Evolutionary conservation across 805 yeast species (phyloP), one percentile per base, ranked within the genome.

Genomic region (Starmera dryadoides): DNA sequence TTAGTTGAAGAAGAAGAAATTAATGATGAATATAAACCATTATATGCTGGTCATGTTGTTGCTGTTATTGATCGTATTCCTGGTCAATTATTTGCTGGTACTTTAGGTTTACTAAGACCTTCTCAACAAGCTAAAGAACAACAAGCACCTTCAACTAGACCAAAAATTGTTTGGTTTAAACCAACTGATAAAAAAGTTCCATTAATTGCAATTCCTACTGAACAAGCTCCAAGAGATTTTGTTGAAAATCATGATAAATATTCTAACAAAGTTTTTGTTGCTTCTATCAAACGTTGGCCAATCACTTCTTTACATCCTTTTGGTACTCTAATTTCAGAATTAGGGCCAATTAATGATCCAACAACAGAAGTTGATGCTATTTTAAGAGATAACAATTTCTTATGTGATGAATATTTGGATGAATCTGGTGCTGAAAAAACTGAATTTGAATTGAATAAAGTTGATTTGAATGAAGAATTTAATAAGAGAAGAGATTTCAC

Each of bases 131-230:
- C 86, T 29, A 86, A 84, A 47, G 89, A 84, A 79, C 53, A 49
- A 68, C 70, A 58, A 42, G 35, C 48, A 43, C 33, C 48, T 49
- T 44, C 36, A 47, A 40, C 42, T 55, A 75, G 77, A 33, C 98
- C 98, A 26, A 93, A 93, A 58, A 93, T 93, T 68, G 97, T 93
- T 26, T 93, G 98, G 98, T 93, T 93, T 62, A 93, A 93, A 59
- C 98, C 98, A 30, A 89, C 96, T 1, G 98, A 93, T 59, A 93
- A 93, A 64, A 86, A 95, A 46, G 98, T 93, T 17, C 98, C 98
- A 5, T 71, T 93, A 47, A 89, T 93, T 67, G 98, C 98, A 14
- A 93, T 93, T 47, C 98, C 98, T 30, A 93, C 97, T 2, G 98
- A 93, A 54, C 96, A 93, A 60, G 98, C 96, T 0, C 98, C 98